Percentiles rank a stretch among this genome's conserved stretches.
These are phyloP conservation scores for Auriscalpium orientale DNA, from an alignment of 768 basidiomycete species.

Conservation along the genomic window DNA sequence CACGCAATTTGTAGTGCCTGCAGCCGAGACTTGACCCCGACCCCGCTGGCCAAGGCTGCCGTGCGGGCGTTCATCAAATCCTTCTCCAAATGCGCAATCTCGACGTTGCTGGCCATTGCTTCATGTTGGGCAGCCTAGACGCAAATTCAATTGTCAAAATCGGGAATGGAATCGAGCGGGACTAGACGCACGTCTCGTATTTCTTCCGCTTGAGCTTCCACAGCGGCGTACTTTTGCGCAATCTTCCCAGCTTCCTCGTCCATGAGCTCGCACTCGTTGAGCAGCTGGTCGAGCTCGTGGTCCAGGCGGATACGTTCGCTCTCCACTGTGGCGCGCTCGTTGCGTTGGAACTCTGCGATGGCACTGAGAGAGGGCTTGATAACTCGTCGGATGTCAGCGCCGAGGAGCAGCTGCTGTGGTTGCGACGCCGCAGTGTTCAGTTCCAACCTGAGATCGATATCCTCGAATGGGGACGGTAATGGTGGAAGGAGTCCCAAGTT, in stretches of 20 bases:
- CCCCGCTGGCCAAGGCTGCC: slow-evolving; percentile 72
- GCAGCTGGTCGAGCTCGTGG: slow-evolving; percentile 73
- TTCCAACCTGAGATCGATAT: slow-evolving; percentile 72
- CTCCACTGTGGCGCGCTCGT: slow-evolving; percentile 62
- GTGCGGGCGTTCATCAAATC: slow-evolving; percentile 70
- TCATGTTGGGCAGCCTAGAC: slow-evolving; percentile 71
- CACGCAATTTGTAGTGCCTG: slow-evolving; percentile 75
- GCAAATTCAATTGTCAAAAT: neutral
- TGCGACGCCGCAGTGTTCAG: slow-evolving; percentile 73
- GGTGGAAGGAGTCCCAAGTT: slow-evolving; percentile 73
- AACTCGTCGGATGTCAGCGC: slow-evolving; percentile 61
- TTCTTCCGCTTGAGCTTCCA: slow-evolving; percentile 75
- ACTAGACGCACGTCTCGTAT: slow-evolving; percentile 59
- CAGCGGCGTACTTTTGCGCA: slow-evolving; percentile 60
- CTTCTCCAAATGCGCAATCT: slow-evolving; percentile 60
- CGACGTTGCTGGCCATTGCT: slow-evolving; percentile 53
- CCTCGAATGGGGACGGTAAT: slow-evolving; percentile 59
- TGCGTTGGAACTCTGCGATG: slow-evolving; percentile 65
- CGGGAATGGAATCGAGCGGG: neutral
- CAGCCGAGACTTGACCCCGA: slow-evolving; percentile 72
- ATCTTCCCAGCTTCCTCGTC: slow-evolving; percentile 71
- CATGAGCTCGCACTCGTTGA: slow-evolving; percentile 69
- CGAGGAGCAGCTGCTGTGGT: slow-evolving; percentile 58
- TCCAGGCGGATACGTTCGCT: slow-evolving; percentile 76
- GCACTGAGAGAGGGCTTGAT: slow-evolving; percentile 72